These are phyloP conservation scores for Lepidium aucheri DNA, from an alignment of 345 rosid genomes.

Conservation along the genomic window DNA sequence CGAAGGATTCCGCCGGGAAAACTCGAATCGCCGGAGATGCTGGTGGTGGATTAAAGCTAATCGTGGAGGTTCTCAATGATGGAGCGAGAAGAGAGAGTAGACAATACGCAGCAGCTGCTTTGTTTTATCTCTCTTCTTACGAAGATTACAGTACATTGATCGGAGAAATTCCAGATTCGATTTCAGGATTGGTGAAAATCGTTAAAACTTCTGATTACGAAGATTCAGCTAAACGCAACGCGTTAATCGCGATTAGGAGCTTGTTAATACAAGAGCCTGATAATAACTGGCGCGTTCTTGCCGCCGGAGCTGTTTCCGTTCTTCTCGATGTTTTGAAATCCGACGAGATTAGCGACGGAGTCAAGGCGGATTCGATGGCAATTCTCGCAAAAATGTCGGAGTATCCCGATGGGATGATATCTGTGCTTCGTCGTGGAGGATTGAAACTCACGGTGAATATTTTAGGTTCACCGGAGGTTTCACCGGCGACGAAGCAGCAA, in stretches of 20 bases:
- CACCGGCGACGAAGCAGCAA: slow-evolving; percentile 49
- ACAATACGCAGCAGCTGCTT: slow-evolving; percentile 61
- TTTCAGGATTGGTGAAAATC: slow-evolving; percentile 48
- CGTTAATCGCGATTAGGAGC: slow-evolving; percentile 59
- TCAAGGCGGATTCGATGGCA: slow-evolving; percentile 54
- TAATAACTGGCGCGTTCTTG: slow-evolving; percentile 54
- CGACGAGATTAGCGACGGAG: slow-evolving; percentile 34
- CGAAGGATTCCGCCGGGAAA: slow-evolving; percentile 54
- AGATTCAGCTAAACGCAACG: slow-evolving; percentile 53
- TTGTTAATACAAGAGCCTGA: slow-evolving; percentile 45
- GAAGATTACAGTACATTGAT: slow-evolving; percentile 56
- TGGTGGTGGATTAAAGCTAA: slow-evolving; percentile 43
- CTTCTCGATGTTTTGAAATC: slow-evolving; percentile 41
- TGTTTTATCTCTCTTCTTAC: slow-evolving; percentile 59
- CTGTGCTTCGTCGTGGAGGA: slow-evolving; percentile 41
- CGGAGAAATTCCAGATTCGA: slow-evolving; percentile 52
- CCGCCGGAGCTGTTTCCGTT: slow-evolving; percentile 46
- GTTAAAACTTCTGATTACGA: slow-evolving; percentile 28
- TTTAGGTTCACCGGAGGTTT: slow-evolving; percentile 36
- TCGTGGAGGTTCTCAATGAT: slow-evolving; percentile 38
- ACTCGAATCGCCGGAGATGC: slow-evolving; percentile 38
- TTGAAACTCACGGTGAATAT: slow-evolving; percentile 34
- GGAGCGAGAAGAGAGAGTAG: slow-evolving; percentile 49
- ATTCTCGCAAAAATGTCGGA: slow-evolving; percentile 61
- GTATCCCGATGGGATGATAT: slow-evolving; percentile 48